These are phyloP conservation scores for Neofusicoccum umdonicola DNA, from an alignment of 2,329 filamentous ascomycete genomes.

Conservation along the genomic window DNA sequence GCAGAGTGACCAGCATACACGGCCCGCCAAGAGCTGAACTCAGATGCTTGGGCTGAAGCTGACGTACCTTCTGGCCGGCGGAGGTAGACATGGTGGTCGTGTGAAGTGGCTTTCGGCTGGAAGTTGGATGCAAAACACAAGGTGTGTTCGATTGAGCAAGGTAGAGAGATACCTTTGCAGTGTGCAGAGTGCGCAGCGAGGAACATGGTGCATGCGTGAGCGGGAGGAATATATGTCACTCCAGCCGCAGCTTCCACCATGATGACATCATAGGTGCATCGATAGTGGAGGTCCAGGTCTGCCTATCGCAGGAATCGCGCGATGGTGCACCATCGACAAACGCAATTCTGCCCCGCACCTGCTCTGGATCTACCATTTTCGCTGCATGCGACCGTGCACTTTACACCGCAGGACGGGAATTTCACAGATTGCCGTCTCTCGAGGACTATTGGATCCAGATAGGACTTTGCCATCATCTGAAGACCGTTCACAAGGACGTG, in stretches of 20 bases:
- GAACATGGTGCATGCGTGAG: background rate
- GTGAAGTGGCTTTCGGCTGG: background rate
- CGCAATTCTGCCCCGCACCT: background rate
- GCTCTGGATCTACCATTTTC: background rate
- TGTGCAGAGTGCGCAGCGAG: background rate
- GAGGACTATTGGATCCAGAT: no score
- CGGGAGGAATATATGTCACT: background rate
- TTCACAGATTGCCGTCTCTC: background rate
- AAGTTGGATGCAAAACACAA: background rate
- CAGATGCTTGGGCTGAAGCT: background rate
- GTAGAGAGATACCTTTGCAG: background rate
- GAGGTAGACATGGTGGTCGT: conserved; percentile 19
- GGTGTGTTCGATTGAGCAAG: background rate
- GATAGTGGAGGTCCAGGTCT: background rate
- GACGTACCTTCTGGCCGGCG: conserved; percentile 22
- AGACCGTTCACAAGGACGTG: no score
- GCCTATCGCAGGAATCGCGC: background rate
- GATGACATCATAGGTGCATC: background rate
- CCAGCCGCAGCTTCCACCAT: background rate
- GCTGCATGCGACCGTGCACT: background rate
- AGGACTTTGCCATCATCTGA: no score
- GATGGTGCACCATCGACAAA: background rate
- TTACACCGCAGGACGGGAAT: background rate
- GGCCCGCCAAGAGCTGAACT: background rate
- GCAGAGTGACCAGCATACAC: background rate